phyloP scores from a whole-genome alignment of 768 basidiomycete species.

The Boletus huronensis region DNA sequence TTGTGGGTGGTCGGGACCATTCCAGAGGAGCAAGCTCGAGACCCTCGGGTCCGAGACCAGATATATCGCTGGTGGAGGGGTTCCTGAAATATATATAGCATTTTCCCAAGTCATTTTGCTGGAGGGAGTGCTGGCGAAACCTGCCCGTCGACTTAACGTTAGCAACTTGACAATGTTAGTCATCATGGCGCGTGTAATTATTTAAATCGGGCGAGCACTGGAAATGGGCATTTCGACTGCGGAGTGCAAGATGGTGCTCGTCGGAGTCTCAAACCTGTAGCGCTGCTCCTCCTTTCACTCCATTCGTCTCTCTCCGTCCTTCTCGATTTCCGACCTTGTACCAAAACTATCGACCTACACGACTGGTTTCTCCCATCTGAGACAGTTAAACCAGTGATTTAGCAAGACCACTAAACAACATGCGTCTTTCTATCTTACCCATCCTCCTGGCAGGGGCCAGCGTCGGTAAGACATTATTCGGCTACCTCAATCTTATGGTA shows the following conservation, averaged over 20 bases:
- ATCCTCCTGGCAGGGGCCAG: conserved; percentile 37
- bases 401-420: conserved; percentile 9
- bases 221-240: conserved; percentile 2
- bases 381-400: background rate
- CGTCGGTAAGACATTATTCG: conserved; percentile 23
- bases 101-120: background rate
- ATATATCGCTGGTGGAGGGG: background rate
- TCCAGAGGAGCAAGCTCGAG: background rate
- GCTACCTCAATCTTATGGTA: background rate
- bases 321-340: background rate
- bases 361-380: background rate
- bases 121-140: background rate
- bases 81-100: background rate
- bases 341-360: background rate
- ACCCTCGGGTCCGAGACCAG: background rate
- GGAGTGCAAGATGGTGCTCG: background rate
- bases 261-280: conserved; percentile 25
- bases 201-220: background rate
- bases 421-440: conserved; percentile 39
- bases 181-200: too few relatives aligned
- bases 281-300: background rate
- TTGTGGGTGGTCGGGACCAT: background rate
- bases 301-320: background rate
- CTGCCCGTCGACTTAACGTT: background rate
- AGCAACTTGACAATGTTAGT: too few relatives aligned